phyloP scores from a whole-genome alignment of 2,329 filamentous ascomycete species.

The Lanzia echinophila region DNA sequence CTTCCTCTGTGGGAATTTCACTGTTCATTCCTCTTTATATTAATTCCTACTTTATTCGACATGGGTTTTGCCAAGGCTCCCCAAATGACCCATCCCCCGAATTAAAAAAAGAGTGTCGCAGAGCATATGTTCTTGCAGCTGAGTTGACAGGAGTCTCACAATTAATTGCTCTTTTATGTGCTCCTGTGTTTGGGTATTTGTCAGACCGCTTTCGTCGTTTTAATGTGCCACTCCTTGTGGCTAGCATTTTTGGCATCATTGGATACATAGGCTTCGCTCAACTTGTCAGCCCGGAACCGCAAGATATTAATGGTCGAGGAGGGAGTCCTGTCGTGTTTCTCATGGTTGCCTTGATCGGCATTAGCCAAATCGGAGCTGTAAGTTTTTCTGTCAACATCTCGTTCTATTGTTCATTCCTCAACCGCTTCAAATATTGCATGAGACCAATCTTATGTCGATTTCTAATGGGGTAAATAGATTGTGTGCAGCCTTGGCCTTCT shows the following conservation, averaged over 20 bases:
- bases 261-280: constrained; percentile 73
- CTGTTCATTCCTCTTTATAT: constrained; percentile 91
- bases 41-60: constrained; percentile 80
- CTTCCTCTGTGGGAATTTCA: constrained; percentile 90
- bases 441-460: not conserved
- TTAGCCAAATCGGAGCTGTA: constrained; percentile 82
- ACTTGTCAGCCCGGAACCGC: constrained; percentile 70
- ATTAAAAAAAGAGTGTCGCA: constrained; percentile 76
- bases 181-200: constrained; percentile 80
- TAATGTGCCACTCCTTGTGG: constrained; percentile 67
- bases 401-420: not conserved
- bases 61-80: constrained; percentile 68
- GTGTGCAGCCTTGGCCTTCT: constrained; percentile 91
- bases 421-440: not conserved
- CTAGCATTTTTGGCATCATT: constrained; percentile 65
- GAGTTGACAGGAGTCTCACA: constrained; percentile 87
- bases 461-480: constrained; percentile 41
- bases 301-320: constrained; percentile 54
- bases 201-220: constrained; percentile 60
- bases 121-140: constrained; percentile 82
- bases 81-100: constrained; percentile 60
- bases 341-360: constrained; percentile 72
- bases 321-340: constrained; percentile 65
- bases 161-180: constrained; percentile 74
- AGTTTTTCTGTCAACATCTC: not conserved